phyloP scores from a whole-genome alignment of 257 asterid species.

The Solanum tarapatanum region DNA sequence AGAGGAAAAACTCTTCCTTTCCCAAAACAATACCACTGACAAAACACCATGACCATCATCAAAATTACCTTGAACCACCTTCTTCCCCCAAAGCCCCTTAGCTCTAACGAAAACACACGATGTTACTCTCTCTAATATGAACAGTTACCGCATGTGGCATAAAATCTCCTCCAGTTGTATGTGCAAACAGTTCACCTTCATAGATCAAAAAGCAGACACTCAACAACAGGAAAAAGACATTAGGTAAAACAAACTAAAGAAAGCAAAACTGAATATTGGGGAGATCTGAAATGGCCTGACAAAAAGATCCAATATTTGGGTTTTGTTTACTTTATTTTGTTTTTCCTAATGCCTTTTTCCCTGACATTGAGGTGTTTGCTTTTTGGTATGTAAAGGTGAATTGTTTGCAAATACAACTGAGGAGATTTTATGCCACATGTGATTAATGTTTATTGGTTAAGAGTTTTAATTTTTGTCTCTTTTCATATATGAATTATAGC shows the following conservation, averaged over 20 bases:
- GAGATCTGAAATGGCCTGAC: not conserved
- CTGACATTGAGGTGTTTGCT: not conserved
- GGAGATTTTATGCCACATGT: not conserved
- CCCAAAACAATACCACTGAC: not conserved
- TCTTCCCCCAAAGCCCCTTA: not conserved
- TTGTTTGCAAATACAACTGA: not conserved
- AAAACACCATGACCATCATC: not conserved
- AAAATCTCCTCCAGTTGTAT: not conserved
- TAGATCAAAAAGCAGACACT: not conserved
- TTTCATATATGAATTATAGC: not conserved
- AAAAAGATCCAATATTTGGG: not conserved
- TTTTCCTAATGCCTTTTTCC: not conserved
- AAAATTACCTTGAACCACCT: not conserved
- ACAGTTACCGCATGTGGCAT: fast-evolving
- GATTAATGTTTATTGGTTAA: not conserved
- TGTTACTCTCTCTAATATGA: not conserved
- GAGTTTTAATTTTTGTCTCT: not conserved
- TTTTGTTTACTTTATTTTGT: not conserved
- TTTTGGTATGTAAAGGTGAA: not conserved
- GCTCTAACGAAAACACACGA: not conserved
- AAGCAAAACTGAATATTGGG: not conserved
- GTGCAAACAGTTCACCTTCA: too few relatives aligned
- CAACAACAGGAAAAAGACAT: not conserved
- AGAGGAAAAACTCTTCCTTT: not conserved
- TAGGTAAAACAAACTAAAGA: not conserved